Evolutionary conservation across 352 stramenopile genomes (phyloP).

Genomic region (Phytophthora tentaculata): DNA sequence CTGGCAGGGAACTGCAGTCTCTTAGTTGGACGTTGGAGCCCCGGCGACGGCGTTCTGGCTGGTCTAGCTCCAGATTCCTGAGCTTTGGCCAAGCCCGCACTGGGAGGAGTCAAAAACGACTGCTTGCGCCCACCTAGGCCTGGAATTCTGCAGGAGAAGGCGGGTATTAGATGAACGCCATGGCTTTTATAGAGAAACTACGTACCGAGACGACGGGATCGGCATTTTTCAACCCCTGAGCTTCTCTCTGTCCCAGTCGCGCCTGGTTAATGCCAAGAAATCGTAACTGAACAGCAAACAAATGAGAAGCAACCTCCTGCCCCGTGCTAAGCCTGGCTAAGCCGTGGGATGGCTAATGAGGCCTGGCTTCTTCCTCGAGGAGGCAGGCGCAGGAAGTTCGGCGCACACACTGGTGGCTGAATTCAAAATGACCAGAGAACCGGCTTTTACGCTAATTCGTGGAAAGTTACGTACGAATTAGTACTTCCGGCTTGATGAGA

Average conservation of each 20-base stretch:
- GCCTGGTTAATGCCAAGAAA: background rate
- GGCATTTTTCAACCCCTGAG: constrained; percentile 25
- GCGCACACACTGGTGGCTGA: background rate
- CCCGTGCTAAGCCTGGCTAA: background rate
- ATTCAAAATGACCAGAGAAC: constrained; percentile 3
- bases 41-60: constrained; percentile 10
- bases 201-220: constrained; percentile 41
- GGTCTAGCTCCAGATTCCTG: constrained; percentile 9
- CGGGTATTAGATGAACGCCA: background rate
- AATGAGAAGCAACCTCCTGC: background rate
- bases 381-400: constrained; percentile 13
- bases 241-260: constrained; percentile 10
- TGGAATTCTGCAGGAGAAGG: constrained; percentile 30
- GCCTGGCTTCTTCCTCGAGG: constrained; percentile 20
- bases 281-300: constrained; percentile 31
- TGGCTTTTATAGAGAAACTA: background rate
- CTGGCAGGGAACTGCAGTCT: constrained; percentile 20
- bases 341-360: background rate
- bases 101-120: constrained; percentile 33
- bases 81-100: constrained; percentile 15
- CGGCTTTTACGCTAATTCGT: constrained; percentile 22
- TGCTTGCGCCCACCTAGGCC: constrained; percentile 24
- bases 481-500: background rate
- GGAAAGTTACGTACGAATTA: constrained; percentile 21
- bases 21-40: constrained; percentile 23